A percentile compares a stretch with the other conserved stretches of the same genome.
Conservation (phyloP, 805 yeast species). For the Candida sakaeoensis region DNA sequence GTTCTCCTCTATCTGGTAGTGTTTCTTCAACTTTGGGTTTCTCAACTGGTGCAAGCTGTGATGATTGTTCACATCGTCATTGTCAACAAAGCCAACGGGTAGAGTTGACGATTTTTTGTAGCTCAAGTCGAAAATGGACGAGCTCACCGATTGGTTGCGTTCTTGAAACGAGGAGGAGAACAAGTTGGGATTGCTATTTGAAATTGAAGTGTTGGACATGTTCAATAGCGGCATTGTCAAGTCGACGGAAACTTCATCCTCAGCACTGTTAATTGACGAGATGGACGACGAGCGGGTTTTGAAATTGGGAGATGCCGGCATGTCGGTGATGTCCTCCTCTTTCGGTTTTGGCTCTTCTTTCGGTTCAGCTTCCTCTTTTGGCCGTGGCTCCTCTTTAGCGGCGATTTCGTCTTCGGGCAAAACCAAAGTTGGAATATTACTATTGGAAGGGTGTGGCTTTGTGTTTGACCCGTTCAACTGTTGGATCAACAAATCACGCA, state of each 20-base stretch:
- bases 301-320: no score
- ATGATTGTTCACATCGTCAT: constrained; percentile 15
- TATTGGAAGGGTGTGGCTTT: neutral
- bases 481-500: constrained; percentile 7
- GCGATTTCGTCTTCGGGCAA: constrained; percentile 9
- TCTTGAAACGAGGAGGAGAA: constrained; percentile 2
- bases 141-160: constrained; percentile 23
- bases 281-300: constrained; percentile 17
- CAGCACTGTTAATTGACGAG: constrained; percentile 15
- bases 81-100: constrained; percentile 23
- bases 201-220: constrained; percentile 22
- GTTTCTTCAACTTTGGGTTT: constrained; percentile 27
- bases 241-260: constrained; percentile 18
- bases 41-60: constrained; percentile 18
- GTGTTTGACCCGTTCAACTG: constrained; percentile 5
- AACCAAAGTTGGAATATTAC: neutral
- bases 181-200: constrained; percentile 4
- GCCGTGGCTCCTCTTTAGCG: no score
- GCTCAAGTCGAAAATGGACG: constrained; percentile 19
- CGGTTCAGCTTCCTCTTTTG: no score
- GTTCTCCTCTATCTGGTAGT: constrained; percentile 16
- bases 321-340: constrained; percentile 8
- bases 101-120: constrained; percentile 11
- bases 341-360: no score
- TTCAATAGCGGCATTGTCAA: constrained; percentile 30